Evolutionary conservation across 2,329 filamentous ascomycete genomes (phyloP).

Genomic region (Grosmannia serpens): DNA sequence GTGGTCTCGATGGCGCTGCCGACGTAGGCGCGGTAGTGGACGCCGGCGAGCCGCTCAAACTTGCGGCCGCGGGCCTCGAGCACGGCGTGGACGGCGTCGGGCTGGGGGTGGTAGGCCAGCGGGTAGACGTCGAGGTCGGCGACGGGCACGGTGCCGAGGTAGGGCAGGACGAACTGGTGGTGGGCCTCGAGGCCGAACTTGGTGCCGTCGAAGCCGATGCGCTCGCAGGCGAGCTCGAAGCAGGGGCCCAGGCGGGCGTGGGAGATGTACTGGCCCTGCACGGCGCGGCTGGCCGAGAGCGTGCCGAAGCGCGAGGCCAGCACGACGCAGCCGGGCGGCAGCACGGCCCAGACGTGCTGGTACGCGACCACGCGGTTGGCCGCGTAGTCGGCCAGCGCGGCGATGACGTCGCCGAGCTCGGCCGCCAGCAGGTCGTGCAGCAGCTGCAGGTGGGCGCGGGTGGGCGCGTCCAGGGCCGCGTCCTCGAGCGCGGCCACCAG

Average conservation of each 20-base stretch:
- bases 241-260: slow-evolving; percentile 19
- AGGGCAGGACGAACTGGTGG: slow-evolving; percentile 22
- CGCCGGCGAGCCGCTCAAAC: slow-evolving; percentile 30
- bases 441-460: slow-evolving; percentile 31
- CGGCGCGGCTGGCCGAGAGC: slow-evolving; percentile 23
- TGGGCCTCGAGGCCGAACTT: slow-evolving; percentile 26
- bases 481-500: slow-evolving; percentile 27
- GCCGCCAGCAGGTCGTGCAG: slow-evolving; percentile 31
- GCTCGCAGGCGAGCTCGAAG: slow-evolving; percentile 23
- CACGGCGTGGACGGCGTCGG: slow-evolving; percentile 18
- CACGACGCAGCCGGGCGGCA: slow-evolving; percentile 30
- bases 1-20: slow-evolving; percentile 13
- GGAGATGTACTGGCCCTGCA: slow-evolving; percentile 19
- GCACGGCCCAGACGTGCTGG: slow-evolving; percentile 36
- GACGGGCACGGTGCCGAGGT: slow-evolving; percentile 28
- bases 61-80: slow-evolving; percentile 27
- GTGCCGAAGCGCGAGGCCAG: slow-evolving; percentile 25
- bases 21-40: slow-evolving; percentile 31
- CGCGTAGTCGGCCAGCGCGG: slow-evolving; percentile 33
- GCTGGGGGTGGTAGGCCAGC: slow-evolving; percentile 25
- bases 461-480: slow-evolving; percentile 14
- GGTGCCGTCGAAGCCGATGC: slow-evolving; percentile 33
- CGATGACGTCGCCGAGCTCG: slow-evolving; percentile 36
- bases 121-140: slow-evolving; percentile 28
- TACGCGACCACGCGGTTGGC: slow-evolving; percentile 37